Evolutionary conservation across 139 green algal genomes (phyloP).

Genomic region (Tetradesmus obliquus): DNA sequence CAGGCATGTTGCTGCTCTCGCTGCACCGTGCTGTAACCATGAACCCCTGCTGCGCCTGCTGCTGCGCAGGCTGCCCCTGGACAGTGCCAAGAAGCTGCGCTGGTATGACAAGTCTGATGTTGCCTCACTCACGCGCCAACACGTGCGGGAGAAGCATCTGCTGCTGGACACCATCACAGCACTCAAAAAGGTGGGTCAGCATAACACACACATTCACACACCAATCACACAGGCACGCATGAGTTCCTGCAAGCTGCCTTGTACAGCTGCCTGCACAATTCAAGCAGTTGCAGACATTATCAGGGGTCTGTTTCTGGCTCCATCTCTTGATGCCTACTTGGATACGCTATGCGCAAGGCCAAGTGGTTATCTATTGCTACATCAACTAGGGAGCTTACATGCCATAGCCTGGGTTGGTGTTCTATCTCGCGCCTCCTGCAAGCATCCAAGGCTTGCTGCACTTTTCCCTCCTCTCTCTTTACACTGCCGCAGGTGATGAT

Average conservation of each 20-base stretch:
- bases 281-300: background rate
- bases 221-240: background rate
- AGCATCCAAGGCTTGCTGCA: too few species aligned
- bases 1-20: background rate
- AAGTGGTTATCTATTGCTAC: too few species aligned
- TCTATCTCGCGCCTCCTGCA: too few species aligned
- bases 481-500: constrained; percentile 48
- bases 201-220: background rate
- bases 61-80: constrained; percentile 58
- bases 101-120: constrained; percentile 77
- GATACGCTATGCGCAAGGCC: too few species aligned
- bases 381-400: too few species aligned
- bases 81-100: constrained; percentile 68
- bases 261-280: background rate
- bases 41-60: background rate
- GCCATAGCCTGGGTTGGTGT: too few species aligned
- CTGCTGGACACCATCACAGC: constrained; percentile 62
- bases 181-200: constrained; percentile 51
- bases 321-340: too few species aligned
- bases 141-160: constrained; percentile 66
- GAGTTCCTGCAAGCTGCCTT: background rate
- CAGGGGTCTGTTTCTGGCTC: too few species aligned
- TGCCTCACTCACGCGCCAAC: constrained; percentile 43
- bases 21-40: background rate
- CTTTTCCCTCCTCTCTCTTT: background rate